phyloP scores from a whole-genome alignment of 2,329 filamentous ascomycete genomes.

The Pestalotiopsis sp. region DNA sequence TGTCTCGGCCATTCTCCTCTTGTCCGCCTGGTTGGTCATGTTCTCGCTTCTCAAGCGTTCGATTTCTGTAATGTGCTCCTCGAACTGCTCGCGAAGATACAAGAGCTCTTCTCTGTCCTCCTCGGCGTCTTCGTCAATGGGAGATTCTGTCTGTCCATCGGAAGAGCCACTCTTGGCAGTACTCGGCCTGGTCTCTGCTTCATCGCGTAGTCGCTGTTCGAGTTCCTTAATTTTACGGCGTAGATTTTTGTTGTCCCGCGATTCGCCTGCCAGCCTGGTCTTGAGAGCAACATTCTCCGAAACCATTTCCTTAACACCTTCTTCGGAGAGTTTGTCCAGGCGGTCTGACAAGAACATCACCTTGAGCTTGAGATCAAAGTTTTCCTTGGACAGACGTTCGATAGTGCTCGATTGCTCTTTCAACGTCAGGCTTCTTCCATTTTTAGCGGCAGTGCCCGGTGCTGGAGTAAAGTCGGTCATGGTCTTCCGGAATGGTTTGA shows the following conservation, averaged over 20 bases:
- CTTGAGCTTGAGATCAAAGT: conserved; percentile 96
- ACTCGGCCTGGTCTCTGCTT: conserved; percentile 64
- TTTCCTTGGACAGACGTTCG: conserved; percentile 94
- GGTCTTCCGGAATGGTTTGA: conserved; percentile 41
- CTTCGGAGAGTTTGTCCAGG: conserved; percentile 89
- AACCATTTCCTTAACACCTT: conserved; percentile 97
- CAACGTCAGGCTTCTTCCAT: conserved; percentile 77
- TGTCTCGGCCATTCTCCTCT: conserved; percentile 82
- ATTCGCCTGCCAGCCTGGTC: conserved; percentile 83
- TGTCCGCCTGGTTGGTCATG: conserved; percentile 80
- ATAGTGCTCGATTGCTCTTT: conserved; percentile 99
- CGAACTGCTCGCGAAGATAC: conserved; percentile 82
- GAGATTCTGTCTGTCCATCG: conserved; percentile 58
- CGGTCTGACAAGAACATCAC: conserved; percentile 97
- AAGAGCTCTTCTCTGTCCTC: conserved; percentile 85
- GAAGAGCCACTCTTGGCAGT: conserved; percentile 62
- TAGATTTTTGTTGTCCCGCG: conserved; percentile 86
- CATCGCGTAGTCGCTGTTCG: conserved; percentile 72
- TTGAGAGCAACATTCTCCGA: conserved; percentile 96
- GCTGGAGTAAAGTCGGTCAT: conserved; percentile 53
- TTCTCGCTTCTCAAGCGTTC: conserved; percentile 81
- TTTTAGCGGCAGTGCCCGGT: conserved; percentile 53
- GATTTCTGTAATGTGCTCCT: conserved; percentile 82
- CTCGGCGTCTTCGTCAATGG: conserved; percentile 61
- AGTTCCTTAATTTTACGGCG: conserved; percentile 82